Percentiles rank a stretch among this genome's conserved stretches.
Conservation (phyloP, 371 early-diverging fungal species). For the Entomophthora muscae region DNA sequence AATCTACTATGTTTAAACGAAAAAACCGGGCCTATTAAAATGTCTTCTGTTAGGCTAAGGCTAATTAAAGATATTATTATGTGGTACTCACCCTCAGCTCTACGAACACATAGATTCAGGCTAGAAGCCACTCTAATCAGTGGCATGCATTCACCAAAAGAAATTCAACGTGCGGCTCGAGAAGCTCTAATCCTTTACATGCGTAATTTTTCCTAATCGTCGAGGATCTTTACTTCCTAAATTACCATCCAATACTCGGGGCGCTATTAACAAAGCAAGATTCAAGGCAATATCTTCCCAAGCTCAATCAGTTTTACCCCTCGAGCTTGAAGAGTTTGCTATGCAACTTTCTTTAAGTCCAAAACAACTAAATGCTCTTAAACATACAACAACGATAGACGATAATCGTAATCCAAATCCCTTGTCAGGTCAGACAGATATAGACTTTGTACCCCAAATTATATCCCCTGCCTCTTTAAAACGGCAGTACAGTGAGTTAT, state of each 20-base stretch:
- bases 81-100: neutral
- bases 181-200: neutral
- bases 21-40: neutral
- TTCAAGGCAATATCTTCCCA: neutral
- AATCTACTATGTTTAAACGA: neutral
- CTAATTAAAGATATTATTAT: neutral
- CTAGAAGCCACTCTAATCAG: neutral
- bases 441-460: neutral
- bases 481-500: neutral
- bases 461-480: neutral
- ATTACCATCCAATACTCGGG: neutral
- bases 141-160: neutral
- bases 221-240: neutral
- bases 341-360: neutral
- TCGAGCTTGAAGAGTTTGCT: neutral
- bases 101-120: neutral
- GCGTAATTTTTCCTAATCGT: neutral
- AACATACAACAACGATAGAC: neutral
- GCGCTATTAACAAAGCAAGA: neutral
- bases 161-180: neutral
- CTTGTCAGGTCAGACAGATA: neutral
- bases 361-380: neutral
- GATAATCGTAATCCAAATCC: neutral
- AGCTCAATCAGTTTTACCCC: neutral
- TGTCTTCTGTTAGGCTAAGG: neutral